Evolutionary conservation across 1,284 basidiomycete genomes (phyloP).

Genomic region (Rhodotorula sp.): DNA sequence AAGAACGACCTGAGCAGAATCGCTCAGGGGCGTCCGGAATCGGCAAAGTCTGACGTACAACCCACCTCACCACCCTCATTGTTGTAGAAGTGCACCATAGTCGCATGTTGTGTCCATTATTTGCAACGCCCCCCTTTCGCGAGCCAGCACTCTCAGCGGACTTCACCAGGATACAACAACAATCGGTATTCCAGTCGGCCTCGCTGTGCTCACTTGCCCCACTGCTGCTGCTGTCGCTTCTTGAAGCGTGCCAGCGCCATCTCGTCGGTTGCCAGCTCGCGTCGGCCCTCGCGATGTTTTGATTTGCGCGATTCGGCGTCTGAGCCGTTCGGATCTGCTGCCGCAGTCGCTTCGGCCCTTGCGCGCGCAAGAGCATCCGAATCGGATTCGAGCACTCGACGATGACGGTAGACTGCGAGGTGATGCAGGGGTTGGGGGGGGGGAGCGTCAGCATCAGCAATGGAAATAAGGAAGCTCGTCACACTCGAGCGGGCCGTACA

Average conservation of each 20-base stretch:
- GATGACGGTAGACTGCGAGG: constrained; percentile 71
- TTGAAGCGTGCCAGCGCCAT: constrained; percentile 84
- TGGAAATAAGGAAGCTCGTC: background rate
- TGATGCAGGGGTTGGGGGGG: no score
- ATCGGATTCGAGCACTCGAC: constrained; percentile 73
- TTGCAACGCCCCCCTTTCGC: background rate
- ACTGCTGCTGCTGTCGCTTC: constrained; percentile 62
- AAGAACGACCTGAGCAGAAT: background rate
- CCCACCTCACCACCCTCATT: no score
- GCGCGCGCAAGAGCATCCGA: constrained; percentile 80
- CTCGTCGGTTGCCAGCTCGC: constrained; percentile 86
- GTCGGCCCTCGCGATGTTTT: constrained; percentile 62
- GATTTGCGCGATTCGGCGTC: constrained; percentile 48
- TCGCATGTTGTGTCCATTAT: no score
- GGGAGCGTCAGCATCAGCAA: background rate
- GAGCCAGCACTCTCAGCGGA: background rate
- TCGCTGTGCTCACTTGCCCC: background rate
- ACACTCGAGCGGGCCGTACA: constrained; percentile 59
- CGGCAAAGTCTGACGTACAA: background rate
- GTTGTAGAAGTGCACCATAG: no score
- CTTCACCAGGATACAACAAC: background rate
- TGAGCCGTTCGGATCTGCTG: constrained; percentile 46
- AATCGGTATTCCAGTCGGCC: background rate
- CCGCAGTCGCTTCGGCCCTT: constrained; percentile 73
- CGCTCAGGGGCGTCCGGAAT: background rate